Base-by-base conservation (phyloP, 2,329 filamentous ascomycete species). In the Fusarium burgessii region DNA sequence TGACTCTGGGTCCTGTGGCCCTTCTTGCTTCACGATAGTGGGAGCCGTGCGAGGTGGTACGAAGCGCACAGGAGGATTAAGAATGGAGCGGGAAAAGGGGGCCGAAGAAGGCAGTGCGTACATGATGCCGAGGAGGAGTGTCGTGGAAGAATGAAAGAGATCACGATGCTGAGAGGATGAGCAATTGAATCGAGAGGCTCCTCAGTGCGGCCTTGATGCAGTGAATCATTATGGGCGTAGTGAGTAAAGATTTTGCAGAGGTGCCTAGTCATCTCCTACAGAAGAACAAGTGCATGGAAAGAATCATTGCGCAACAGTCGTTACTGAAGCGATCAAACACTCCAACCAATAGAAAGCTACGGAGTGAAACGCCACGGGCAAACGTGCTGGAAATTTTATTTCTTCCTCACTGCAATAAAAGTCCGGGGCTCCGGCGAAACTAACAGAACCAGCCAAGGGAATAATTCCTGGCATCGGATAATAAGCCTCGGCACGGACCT, bases 141-240 rank as follows among this genome's bases (percentile, higher is more conserved):
- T 23, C 14, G 13, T 23, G 12, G 47, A 55, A 14, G 13, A 4
- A 14, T 27, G 7, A 15, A 32, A 1, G 2, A 5, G 4, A 38
- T 32, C 49, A 55, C 13, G 11, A 7, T 25, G 20, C 8, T 17
- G 38, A 29, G 1, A 14, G 1, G 1, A 14, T 1, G 7, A n/a
- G 5, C 29, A 12, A 14, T 10, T 3, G 11, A 8, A 8, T 14
- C 5, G 3, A 13, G 15, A 38, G 9, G 2, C 12, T 5, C 2
- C n/a, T 7, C 4, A 1, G 7, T 5, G 3, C 2, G 0, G 12
- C 6, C 29, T 5, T 12, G 3, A 7, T 15, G 12, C 42, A 66
- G 64, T 67, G 64, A 67, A 67, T 67, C 64, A 67, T 67, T 3
- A 15, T 25, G 54, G 13, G 17, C 2, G 4, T 12, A 5, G n/a